A percentile compares a stretch with the other conserved stretches of the same genome.
Evolutionary conservation across 106 monocot genomes (phyloP).

Genomic region (Phalaenopsis equestris): DNA sequence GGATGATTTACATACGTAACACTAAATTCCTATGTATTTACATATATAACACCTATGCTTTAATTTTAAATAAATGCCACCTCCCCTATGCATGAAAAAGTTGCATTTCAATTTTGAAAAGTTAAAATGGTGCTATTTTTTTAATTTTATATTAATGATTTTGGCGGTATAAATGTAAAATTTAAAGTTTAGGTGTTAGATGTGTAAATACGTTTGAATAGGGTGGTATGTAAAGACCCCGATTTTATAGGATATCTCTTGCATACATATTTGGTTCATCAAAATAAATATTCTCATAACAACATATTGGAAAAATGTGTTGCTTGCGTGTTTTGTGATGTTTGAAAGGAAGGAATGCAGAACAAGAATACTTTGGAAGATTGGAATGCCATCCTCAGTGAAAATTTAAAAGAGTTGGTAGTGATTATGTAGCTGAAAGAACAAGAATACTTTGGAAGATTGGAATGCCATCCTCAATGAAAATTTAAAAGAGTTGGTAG

Average conservation of each 20-base stretch:
- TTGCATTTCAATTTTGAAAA: too few species aligned
- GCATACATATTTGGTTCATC: background rate
- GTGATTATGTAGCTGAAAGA: background rate
- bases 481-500: background rate
- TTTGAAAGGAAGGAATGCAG: background rate
- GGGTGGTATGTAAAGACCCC: too few species aligned
- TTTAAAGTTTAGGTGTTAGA: too few species aligned
- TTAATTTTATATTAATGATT: too few species aligned
- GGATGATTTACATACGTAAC: background rate
- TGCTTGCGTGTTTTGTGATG: background rate
- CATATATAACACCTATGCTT: too few species aligned
- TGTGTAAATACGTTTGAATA: too few species aligned
- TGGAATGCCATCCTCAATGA: background rate
- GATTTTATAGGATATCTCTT: background rate
- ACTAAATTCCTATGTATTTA: too few species aligned
- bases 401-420: background rate
- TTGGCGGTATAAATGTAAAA: too few species aligned
- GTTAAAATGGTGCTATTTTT: too few species aligned
- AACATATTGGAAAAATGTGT: background rate
- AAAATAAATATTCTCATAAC: background rate
- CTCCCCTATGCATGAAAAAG: too few species aligned
- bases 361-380: background rate
- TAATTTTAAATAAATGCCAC: too few species aligned
- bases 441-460: background rate
- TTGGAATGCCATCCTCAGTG: background rate